Conservation (phyloP, 768 basidiomycete genomes). For the Hericium erinaceus region DNA sequence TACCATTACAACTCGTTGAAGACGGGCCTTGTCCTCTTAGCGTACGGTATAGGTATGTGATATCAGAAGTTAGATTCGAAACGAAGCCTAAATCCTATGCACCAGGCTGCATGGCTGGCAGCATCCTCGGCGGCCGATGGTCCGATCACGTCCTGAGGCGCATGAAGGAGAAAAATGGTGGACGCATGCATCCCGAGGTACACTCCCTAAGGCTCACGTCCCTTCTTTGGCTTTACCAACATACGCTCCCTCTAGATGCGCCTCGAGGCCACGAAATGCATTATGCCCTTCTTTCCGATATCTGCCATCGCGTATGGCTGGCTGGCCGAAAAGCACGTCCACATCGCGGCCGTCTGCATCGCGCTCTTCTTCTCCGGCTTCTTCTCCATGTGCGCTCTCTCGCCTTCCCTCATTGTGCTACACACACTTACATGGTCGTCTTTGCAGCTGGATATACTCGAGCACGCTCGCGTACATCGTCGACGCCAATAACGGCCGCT, state of each 20-base stretch:
- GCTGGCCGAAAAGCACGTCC: constrained; percentile 53
- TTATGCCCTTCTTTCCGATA: constrained; percentile 51
- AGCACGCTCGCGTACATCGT: constrained; percentile 78
- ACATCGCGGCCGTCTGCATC: constrained; percentile 61
- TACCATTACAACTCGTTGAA: constrained; percentile 64
- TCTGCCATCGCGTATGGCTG: constrained; percentile 66
- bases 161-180: constrained; percentile 36
- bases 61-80: background rate
- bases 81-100: background rate
- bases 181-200: constrained; percentile 56
- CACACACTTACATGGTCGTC: background rate
- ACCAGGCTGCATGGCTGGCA: constrained; percentile 41
- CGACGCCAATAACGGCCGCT: constrained; percentile 77
- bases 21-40: constrained; percentile 68
- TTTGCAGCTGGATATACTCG: constrained; percentile 45
- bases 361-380: constrained; percentile 69
- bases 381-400: constrained; percentile 51
- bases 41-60: constrained; percentile 56
- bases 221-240: background rate
- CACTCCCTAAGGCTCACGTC: constrained; percentile 5
- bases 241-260: constrained; percentile 45
- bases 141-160: constrained; percentile 40
- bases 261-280: constrained; percentile 49
- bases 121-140: constrained; percentile 48
- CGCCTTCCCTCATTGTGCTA: background rate